Evolutionary conservation across 2,329 filamentous ascomycete species (phyloP).

Genomic region (Trichoderma semiorbis): DNA sequence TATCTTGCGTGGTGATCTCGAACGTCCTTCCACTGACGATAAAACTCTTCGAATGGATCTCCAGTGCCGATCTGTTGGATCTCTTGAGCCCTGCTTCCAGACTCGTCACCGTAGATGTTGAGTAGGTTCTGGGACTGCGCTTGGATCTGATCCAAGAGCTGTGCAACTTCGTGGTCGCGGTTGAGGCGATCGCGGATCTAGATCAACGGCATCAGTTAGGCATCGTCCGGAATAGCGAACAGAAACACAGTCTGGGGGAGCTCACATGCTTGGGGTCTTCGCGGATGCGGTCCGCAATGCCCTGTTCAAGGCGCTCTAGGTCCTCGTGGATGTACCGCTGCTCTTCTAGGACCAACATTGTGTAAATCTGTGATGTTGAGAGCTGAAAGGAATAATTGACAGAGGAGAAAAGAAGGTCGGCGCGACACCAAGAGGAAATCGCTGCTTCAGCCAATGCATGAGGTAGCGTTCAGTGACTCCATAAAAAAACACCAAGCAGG

Average conservation of each 20-base stretch:
- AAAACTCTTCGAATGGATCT: conserved; percentile 88
- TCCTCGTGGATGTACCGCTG: conserved; percentile 94
- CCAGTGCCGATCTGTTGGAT: conserved; percentile 79
- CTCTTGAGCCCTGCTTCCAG: conserved; percentile 70
- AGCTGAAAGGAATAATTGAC: background rate
- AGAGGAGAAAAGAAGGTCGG: background rate
- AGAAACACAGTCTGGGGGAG: conserved; percentile 22
- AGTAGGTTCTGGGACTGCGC: conserved; percentile 77
- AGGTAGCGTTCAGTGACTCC: background rate
- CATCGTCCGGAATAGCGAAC: background rate
- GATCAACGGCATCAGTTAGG: background rate
- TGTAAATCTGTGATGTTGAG: conserved; percentile 19
- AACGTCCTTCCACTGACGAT: conserved; percentile 75
- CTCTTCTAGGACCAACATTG: conserved; percentile 86
- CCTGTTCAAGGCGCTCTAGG: conserved; percentile 91
- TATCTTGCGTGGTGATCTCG: conserved; percentile 88
- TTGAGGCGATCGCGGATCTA: conserved; percentile 86
- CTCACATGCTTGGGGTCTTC: conserved; percentile 86
- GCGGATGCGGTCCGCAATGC: conserved; percentile 80
- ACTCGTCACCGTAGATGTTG: conserved; percentile 78
- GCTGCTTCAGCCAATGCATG: background rate
- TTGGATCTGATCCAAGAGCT: conserved; percentile 84
- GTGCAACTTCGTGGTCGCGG: conserved; percentile 86
- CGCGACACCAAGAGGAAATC: background rate
- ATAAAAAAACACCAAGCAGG: conserved; percentile 13